These are phyloP conservation scores for Monosporascus sp. DNA, from an alignment of 2,329 filamentous ascomycete genomes.

Conservation along the genomic window DNA sequence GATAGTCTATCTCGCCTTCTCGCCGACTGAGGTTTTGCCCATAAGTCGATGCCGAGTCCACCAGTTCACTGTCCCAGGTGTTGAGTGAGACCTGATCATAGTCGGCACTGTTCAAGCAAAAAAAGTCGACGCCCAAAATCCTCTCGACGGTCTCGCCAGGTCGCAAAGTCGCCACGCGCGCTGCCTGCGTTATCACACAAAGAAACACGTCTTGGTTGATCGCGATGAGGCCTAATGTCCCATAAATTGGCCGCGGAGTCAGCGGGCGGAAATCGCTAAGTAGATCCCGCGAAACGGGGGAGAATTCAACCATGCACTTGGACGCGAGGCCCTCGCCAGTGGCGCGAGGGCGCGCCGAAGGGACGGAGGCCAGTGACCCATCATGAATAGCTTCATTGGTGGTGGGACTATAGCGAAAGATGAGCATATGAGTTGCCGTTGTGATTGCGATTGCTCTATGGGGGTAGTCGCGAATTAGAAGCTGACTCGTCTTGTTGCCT, in stretches of 20 bases:
- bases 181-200: constrained; percentile 77
- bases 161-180: constrained; percentile 72
- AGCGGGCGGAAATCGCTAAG: constrained; percentile 73
- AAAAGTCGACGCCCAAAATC: constrained; percentile 84
- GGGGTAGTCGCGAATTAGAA: constrained; percentile 81
- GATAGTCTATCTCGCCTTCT: constrained; percentile 74
- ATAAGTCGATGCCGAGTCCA: constrained; percentile 44
- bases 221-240: constrained; percentile 83
- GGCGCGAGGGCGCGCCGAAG: constrained; percentile 39
- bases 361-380: constrained; percentile 51
- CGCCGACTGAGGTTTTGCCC: constrained; percentile 53
- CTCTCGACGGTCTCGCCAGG: constrained; percentile 86
- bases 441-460: constrained; percentile 83
- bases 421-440: constrained; percentile 71
- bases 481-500: constrained; percentile 62
- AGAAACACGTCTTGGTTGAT: constrained; percentile 82
- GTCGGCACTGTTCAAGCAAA: constrained; percentile 80
- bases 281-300: constrained; percentile 57
- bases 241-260: constrained; percentile 69
- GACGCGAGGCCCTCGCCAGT: constrained; percentile 41
- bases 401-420: constrained; percentile 72
- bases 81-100: constrained; percentile 72
- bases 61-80: constrained; percentile 42
- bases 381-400: constrained; percentile 55
- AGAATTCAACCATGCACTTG: constrained; percentile 86